These are phyloP conservation scores for Scutellaria baicalensis DNA, from an alignment of 257 asterid species.

Conservation along the genomic window DNA sequence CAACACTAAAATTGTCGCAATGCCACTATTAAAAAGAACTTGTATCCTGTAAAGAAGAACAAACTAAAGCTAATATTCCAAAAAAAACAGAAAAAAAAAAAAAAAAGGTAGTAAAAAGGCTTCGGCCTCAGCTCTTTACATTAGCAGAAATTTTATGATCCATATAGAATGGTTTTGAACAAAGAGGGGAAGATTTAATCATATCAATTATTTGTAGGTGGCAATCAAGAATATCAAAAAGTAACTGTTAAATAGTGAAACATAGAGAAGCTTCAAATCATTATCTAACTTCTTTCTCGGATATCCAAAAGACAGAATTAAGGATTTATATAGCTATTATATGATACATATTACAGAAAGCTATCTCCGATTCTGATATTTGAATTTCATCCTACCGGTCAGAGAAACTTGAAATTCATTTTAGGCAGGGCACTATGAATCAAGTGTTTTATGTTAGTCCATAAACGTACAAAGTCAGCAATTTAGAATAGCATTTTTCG, in stretches of 20 bases:
- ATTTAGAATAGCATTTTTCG: background rate
- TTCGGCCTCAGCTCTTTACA: background rate
- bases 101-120: background rate
- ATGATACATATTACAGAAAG: background rate
- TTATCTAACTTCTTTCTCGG: background rate
- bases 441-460: background rate
- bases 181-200: background rate
- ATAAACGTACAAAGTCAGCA: background rate
- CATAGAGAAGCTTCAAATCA: background rate
- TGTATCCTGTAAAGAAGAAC: slow-evolving; percentile 61
- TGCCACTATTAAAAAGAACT: slow-evolving; percentile 77
- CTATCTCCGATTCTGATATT: background rate
- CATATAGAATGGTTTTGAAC: background rate
- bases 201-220: background rate
- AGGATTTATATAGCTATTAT: background rate
- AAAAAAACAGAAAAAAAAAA: background rate
- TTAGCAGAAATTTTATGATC: background rate
- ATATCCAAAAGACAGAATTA: background rate
- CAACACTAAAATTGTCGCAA: slow-evolving; percentile 56
- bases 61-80: background rate
- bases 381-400: background rate
- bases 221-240: background rate
- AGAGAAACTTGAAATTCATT: background rate
- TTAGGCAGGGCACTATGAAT: background rate
- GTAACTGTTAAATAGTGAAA: background rate